phyloP scores from a whole-genome alignment of 768 basidiomycete genomes.

The Suillus bovinus region DNA sequence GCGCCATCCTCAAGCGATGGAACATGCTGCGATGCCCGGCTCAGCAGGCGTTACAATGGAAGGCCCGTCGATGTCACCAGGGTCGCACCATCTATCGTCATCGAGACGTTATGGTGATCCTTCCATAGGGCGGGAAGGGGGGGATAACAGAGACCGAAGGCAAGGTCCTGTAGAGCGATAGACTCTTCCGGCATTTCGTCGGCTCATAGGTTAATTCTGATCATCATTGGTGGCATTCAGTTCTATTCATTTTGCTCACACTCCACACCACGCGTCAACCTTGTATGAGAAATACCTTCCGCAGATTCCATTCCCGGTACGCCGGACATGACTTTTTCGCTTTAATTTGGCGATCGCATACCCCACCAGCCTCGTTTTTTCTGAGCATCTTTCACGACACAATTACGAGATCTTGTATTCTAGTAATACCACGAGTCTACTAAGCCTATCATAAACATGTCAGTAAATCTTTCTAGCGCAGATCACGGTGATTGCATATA shows the following conservation, averaged over 20 bases:
- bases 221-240: slow-evolving; percentile 15
- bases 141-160: slow-evolving; percentile 31
- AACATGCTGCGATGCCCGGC: slow-evolving; percentile 23
- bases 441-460: background rate
- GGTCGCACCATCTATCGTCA: slow-evolving; percentile 35
- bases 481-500: background rate
- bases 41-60: slow-evolving; percentile 33
- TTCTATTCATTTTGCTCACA: slow-evolving; percentile 18
- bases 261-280: slow-evolving; percentile 16
- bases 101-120: slow-evolving; percentile 39
- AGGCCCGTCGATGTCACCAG: slow-evolving; percentile 27
- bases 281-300: slow-evolving; percentile 10
- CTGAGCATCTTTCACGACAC: slow-evolving; percentile 4
- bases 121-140: slow-evolving; percentile 36
- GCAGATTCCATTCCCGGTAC: slow-evolving; percentile 14
- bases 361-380: slow-evolving; percentile 11
- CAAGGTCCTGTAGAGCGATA: slow-evolving; percentile 32
- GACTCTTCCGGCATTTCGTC: slow-evolving; percentile 10
- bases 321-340: slow-evolving; percentile 24
- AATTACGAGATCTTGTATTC: slow-evolving; percentile 12
- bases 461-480: slow-evolving; percentile 7
- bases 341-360: slow-evolving; percentile 11
- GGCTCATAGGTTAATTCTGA: slow-evolving; percentile 9
- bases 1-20: slow-evolving; percentile 34
- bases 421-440: slow-evolving; percentile 15